Percentiles rank a stretch among this genome's conserved stretches.
phyloP scores from a whole-genome alignment of 495 filamentous ascomycete genomes.

The Trichoderma erinaceum region DNA sequence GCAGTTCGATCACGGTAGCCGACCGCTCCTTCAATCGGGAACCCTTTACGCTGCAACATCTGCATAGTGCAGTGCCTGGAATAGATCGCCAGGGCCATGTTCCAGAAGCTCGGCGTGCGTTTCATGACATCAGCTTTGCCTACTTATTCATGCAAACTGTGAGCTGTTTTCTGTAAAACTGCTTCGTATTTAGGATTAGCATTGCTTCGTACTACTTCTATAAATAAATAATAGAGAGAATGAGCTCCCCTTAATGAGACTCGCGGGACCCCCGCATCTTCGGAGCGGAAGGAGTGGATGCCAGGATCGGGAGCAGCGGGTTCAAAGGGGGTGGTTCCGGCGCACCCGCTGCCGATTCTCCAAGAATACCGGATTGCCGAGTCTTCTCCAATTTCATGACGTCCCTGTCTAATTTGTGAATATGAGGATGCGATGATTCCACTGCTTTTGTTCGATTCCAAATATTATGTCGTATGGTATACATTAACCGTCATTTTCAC shows the following conservation, averaged over 20 bases:
- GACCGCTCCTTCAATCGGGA: not conserved
- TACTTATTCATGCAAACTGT: not conserved
- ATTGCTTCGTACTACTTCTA: not conserved
- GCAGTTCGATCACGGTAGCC: not conserved
- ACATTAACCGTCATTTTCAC: too few species aligned
- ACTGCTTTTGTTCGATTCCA: not conserved
- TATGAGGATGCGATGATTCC: not conserved
- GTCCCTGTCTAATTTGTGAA: not conserved
- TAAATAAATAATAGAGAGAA: not conserved
- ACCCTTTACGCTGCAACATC: not conserved
- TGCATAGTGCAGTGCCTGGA: not conserved
- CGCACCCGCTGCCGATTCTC: not conserved
- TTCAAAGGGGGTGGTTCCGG: not conserved
- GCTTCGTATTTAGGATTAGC: not conserved
- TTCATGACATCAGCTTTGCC: not conserved
- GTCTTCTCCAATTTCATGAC: not conserved
- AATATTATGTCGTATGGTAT: not conserved
- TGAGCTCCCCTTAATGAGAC: not conserved
- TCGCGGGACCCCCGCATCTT: not conserved
- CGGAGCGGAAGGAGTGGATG: conserved; percentile 5
- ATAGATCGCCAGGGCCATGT: not conserved
- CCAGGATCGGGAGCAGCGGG: not conserved
- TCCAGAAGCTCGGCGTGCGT: not conserved
- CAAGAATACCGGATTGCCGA: not conserved
- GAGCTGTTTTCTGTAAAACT: not conserved